These are phyloP conservation scores for Globisporangium mamillatum DNA, from an alignment of 352 stramenopile genomes.

Conservation along the genomic window DNA sequence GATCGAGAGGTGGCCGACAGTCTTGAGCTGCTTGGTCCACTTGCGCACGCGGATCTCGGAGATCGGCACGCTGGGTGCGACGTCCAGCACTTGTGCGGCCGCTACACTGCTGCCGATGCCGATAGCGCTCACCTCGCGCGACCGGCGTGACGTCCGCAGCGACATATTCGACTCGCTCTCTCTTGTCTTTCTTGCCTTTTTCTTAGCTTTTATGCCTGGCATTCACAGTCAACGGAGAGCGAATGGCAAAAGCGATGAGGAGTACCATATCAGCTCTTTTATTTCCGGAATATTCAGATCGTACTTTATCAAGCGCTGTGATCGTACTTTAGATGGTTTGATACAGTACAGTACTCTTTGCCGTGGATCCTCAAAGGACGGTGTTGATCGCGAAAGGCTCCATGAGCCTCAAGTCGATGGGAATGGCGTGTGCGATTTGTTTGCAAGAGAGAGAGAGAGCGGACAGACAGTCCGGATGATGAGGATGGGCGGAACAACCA, in stretches of 20 bases:
- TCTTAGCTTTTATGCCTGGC: no score
- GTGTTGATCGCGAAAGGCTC: not conserved
- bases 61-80: constrained; percentile 44
- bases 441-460: not conserved
- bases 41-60: constrained; percentile 69
- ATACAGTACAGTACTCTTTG: not conserved
- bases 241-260: not conserved
- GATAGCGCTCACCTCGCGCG: constrained; percentile 20
- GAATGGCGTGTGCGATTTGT: not conserved
- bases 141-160: constrained; percentile 32
- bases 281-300: not conserved
- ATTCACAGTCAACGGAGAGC: not conserved
- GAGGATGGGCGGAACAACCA: not conserved
- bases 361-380: not conserved
- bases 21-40: constrained; percentile 70
- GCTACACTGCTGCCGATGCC: not conserved
- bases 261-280: not conserved
- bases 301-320: not conserved
- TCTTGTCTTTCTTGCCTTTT: not conserved
- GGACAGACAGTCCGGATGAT: not conserved
- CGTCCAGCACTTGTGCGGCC: constrained; percentile 14
- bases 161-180: constrained; percentile 35
- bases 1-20: constrained; percentile 67
- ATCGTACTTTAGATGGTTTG: not conserved
- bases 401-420: not conserved